Base-by-base conservation (phyloP, 768 basidiomycete genomes). In the Mrakia gelida region DNA sequence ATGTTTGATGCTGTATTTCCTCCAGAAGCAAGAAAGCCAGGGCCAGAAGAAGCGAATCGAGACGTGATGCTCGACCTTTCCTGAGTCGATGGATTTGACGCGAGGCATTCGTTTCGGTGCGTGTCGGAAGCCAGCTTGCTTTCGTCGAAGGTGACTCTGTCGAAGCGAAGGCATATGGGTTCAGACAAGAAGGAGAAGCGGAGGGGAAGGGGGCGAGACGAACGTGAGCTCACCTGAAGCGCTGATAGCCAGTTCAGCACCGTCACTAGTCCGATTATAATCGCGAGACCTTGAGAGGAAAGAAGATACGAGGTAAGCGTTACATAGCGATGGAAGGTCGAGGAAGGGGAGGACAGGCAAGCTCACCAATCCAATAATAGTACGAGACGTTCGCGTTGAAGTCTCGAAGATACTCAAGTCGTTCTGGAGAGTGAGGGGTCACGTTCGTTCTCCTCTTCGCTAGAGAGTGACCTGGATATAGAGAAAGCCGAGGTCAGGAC, bases 1-100 rank as follows among this genome's bases (percentile, higher is more conserved):
- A 63, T 79, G 79, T 59, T 74, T 76, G 71, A 79, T 79, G 18
- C 59, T 63, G 65, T 79, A 79, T 61, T 79, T 79, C 30, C 79
- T 59, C 79, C 79, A 79, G 72, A 79, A 76, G n/a, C 62, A 34
- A 10, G 70, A 34, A 11, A 79, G 79, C 79, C 79, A 79, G 75
- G 76, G 76, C 59, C 52, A 76, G 49, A 43, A 61, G 75, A 52
- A 79, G 3, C 75, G 63, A 16, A 54, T 45, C 30, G 71, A 68
- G 54, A 63, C 28, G 30, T 49, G 41, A 49, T 65, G 63, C 7
- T 41, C 23, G 6, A 26, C 18, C 26, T 70, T 41, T 21, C 73
- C 65, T 9, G 63, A 3, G 0, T 45, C 61, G 61, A 59, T 45
- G 43, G 75, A 49, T 32, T 76, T 59, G 75, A 79, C 75, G 23